Conservation (phyloP, 2,329 filamentous ascomycete species). For the Apiospora aurea region DNA sequence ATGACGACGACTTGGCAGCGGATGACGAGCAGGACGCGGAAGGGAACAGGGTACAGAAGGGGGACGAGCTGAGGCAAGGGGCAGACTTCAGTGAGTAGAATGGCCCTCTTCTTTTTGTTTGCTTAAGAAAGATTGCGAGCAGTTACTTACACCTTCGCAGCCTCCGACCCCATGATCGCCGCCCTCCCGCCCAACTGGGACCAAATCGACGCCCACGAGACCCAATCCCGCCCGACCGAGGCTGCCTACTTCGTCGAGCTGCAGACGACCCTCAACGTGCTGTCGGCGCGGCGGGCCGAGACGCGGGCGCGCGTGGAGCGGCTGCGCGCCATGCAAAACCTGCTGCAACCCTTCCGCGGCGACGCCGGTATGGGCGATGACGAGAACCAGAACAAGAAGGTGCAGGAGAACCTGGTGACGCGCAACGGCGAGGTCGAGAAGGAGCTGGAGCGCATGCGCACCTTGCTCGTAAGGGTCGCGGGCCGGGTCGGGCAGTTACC, state of each 20-base stretch:
- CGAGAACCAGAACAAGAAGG: constrained; percentile 42
- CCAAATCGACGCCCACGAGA: constrained; percentile 43
- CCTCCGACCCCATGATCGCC: constrained; percentile 51
- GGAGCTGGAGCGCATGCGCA: constrained; percentile 71
- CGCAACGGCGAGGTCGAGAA: constrained; percentile 69
- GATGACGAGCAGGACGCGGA: constrained; percentile 35
- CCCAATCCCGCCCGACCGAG: constrained; percentile 51
- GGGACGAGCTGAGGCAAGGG: constrained; percentile 27
- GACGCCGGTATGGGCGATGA: constrained; percentile 28
- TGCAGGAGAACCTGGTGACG: constrained; percentile 73
- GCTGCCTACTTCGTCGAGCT: constrained; percentile 60
- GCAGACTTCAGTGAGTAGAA: neutral
- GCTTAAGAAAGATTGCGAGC: neutral
- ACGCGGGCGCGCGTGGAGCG: constrained; percentile 52
- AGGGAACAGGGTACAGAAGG: constrained; percentile 47
- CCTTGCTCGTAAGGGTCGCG: constrained; percentile 66
- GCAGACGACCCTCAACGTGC: constrained; percentile 54
- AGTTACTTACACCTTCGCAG: constrained; percentile 36
- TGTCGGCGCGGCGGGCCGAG: constrained; percentile 54
- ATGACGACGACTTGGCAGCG: constrained; percentile 46
- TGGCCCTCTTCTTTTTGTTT: neutral
- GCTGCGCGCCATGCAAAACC: constrained; percentile 55
- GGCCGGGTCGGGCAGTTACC: constrained; percentile 56
- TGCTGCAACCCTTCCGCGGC: constrained; percentile 57
- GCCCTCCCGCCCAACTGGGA: constrained; percentile 57